Base-by-base conservation (phyloP, 192 early-diverging fungal species). In the Backusella luteola region DNA sequence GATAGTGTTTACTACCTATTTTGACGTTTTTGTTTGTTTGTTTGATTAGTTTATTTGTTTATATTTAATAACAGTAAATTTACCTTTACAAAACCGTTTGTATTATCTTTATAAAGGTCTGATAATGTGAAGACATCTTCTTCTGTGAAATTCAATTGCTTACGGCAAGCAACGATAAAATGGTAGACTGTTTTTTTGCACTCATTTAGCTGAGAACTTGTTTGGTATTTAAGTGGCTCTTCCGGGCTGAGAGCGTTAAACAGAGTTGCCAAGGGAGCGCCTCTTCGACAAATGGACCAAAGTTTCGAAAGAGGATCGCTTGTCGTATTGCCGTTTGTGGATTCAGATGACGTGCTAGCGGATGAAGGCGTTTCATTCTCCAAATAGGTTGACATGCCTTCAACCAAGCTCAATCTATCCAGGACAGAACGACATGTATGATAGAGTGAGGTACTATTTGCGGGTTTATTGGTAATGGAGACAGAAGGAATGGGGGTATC, bases 71-170 rank as follows among this genome's bases (percentile, higher is more conserved):
- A 71, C 38, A 12, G 38, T 8, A 29, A 44, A 5, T 39, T 39
- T 84, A 95, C 97, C 90, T 96, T 99, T 75, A 99, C 93, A 80
- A 98, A 96, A 70, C 91, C 94, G 83, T 96, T 97, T 38, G 96
- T 99, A 80, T 99, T 95, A 80, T 98, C 96, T 73, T 94, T 91
- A 82, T 92, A 96, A 39, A 98, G 84, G 66, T 96, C 95, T 9
- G 94, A 89, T 71, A 98, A 90, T 46, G 92, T 89, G 81, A 97
- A 95, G 34, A 94, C 80, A 73, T 93, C 86, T 69, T 96, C 92
- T 35, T 96, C 90, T 36, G 82, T 86, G 11, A 90, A 86, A 68
- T 95, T 77, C 1, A 93, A 86, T 79, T 95, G 89, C 38, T 90
- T 85, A 68, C 93, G 92, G 85, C 96, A 96, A 32, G 92, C 91